Percentiles rank a stretch among this genome's conserved stretches.
These are phyloP conservation scores for Plasmopara viticola DNA, from an alignment of 352 stramenopile species.

Conservation along the genomic window DNA sequence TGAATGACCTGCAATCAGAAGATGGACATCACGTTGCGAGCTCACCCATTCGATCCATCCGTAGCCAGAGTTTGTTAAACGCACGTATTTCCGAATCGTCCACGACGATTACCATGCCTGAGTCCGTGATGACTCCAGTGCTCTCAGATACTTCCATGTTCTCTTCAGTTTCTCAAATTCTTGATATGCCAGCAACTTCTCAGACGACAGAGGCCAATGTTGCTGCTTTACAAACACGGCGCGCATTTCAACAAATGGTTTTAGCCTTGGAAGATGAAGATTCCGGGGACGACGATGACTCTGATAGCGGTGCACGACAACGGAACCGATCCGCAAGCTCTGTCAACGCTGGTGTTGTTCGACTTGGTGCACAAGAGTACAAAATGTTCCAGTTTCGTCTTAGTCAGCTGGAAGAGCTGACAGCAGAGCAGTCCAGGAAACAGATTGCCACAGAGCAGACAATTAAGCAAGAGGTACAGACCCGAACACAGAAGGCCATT, in stretches of 20 bases:
- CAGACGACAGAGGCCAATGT: slow-evolving; percentile 61
- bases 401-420: slow-evolving; percentile 69
- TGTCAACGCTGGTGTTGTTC: slow-evolving; percentile 34
- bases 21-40: slow-evolving; percentile 25
- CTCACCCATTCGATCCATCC: slow-evolving; percentile 18
- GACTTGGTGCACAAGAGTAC: slow-evolving; percentile 66
- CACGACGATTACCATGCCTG: slow-evolving; percentile 13
- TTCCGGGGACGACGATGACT: slow-evolving; percentile 54
- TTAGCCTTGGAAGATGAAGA: slow-evolving; percentile 77
- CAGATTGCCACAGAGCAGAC: slow-evolving; percentile 69
- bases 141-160: neutral
- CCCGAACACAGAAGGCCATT: slow-evolving; percentile 55
- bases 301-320: slow-evolving; percentile 29
- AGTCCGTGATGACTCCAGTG: neutral
- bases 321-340: slow-evolving; percentile 20
- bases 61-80: slow-evolving; percentile 21
- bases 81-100: slow-evolving; percentile 27
- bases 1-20: slow-evolving; percentile 29
- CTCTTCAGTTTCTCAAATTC: slow-evolving; percentile 2
- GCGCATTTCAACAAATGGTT: slow-evolving; percentile 81
- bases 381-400: slow-evolving; percentile 81
- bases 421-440: slow-evolving; percentile 58
- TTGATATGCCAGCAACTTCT: slow-evolving; percentile 10
- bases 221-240: slow-evolving; percentile 65
- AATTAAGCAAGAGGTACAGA: slow-evolving; percentile 69